Evolutionary conservation across 306 rosid species (phyloP), one percentile per base, ranked within the genome.

Genomic region (Canavalia ensiformis): DNA sequence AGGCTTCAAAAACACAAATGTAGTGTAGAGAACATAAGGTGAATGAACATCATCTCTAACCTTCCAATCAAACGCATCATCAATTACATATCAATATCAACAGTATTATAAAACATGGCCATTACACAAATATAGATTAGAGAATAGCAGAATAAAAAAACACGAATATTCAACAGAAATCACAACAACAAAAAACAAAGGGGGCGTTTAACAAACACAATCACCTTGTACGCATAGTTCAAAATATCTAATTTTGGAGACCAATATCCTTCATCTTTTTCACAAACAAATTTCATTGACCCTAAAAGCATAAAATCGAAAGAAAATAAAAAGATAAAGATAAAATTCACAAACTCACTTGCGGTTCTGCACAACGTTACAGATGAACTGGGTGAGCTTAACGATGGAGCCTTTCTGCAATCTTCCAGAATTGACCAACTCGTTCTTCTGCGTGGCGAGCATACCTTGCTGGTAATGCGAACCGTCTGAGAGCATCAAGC

Each of bases 401-500:
- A 94, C 71, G 2, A 94, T 11, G 30, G 98, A 92, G 34, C 98
- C 96, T 64, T 78, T 85, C 82, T 86, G 95, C 82, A 94, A 86
- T 81, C 18, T 79, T 9, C 90, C 92, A 0, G 83, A 49, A 60
- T 12, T 54, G 25, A 94, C 90, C 76, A 90, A 86, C 1, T 51
- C 82, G 74, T 90, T 92, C 80, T 74, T 81, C 89, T 90, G 95
- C 28, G 92, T 88, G 18, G 88, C 90, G 5, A 94, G 90, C 97
- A 94, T 90, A 39, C 97, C 95, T 68, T 91, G 98, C 83, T 87
- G 92, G 41, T 50, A 76, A 74, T 69, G 82, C 6, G 83, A 47
- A 31, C 98, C 98, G 58, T 95, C 98, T 1, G 97, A 92, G 5
- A 95, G 77, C 49, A 84, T 66, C 18, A 92, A 45, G 51, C 95